phyloP scores from a whole-genome alignment of 176 grass and related monocot species.

The Aegilops tauschii region DNA sequence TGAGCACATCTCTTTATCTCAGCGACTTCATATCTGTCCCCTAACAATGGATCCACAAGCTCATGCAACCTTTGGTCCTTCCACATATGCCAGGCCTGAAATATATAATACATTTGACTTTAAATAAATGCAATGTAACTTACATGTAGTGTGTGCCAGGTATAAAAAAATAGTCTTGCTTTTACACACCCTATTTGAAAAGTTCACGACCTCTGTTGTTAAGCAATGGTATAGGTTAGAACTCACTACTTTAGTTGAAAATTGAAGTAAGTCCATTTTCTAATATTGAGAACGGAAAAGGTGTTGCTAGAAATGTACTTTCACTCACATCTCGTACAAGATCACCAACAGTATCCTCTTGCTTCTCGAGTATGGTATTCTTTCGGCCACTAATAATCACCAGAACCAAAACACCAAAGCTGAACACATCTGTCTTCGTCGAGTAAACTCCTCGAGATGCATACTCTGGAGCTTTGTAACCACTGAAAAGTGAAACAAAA shows the following conservation, averaged over 20 bases:
- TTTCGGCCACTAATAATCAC: slow-evolving; percentile 40
- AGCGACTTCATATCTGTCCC: not conserved
- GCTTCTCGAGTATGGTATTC: slow-evolving; percentile 21
- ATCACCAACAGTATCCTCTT: slow-evolving; percentile 35
- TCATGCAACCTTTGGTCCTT: slow-evolving; percentile 27
- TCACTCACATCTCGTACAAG: slow-evolving; percentile 50
- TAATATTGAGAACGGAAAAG: no score
- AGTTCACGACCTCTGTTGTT: no score
- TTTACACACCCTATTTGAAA: not conserved
- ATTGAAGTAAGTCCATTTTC: no score
- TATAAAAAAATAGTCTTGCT: not conserved
- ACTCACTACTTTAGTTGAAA: no score
- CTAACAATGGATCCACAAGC: slow-evolving; percentile 37
- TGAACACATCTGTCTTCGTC: slow-evolving; percentile 56
- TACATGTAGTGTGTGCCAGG: not conserved
- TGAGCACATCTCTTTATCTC: slow-evolving; percentile 23
- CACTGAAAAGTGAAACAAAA: slow-evolving; percentile 20
- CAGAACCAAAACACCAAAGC: slow-evolving; percentile 44
- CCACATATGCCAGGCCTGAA: slow-evolving; percentile 53
- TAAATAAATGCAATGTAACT: not conserved
- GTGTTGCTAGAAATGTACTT: not conserved
- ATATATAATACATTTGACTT: not conserved
- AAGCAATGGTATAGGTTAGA: no score
- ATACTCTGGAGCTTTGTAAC: slow-evolving; percentile 55
- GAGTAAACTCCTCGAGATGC: slow-evolving; percentile 37